These are phyloP conservation scores for Vicia faba DNA, from an alignment of 306 rosid genomes.

Conservation along the genomic window DNA sequence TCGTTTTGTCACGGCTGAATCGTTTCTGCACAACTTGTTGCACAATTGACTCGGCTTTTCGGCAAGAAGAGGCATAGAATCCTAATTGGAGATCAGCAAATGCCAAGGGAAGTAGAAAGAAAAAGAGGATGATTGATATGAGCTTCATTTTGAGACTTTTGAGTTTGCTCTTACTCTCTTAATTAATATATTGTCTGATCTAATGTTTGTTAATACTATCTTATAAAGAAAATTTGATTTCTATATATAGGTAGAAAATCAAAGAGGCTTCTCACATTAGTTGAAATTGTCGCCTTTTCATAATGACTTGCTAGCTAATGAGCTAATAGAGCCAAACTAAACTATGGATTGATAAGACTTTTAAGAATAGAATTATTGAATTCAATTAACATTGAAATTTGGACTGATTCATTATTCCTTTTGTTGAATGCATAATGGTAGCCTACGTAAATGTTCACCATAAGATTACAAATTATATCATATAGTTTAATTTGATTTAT, in stretches of 20 bases:
- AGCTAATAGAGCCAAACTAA: conserved; percentile 33
- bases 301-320: background rate
- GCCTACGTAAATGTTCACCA: background rate
- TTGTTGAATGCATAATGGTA: background rate
- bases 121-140: conserved; percentile 2
- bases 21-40: conserved; percentile 40
- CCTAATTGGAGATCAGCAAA: conserved; percentile 33
- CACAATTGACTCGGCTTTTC: conserved; percentile 49
- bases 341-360: background rate
- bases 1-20: conserved; percentile 42
- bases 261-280: background rate
- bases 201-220: background rate
- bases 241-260: conserved; percentile 10
- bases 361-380: background rate
- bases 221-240: background rate
- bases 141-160: conserved; percentile 33
- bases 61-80: conserved; percentile 41
- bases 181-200: background rate
- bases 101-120: conserved; percentile 31
- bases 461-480: background rate
- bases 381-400: background rate
- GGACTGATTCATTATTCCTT: background rate
- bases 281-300: conserved; percentile 27
- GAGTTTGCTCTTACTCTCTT: background rate
- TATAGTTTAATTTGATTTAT: no score